A percentile compares a stretch with the other conserved stretches of the same genome.
phyloP scores from a whole-genome alignment of 2,329 filamentous ascomycete species.

The Sporothrix pseudoabietina region DNA sequence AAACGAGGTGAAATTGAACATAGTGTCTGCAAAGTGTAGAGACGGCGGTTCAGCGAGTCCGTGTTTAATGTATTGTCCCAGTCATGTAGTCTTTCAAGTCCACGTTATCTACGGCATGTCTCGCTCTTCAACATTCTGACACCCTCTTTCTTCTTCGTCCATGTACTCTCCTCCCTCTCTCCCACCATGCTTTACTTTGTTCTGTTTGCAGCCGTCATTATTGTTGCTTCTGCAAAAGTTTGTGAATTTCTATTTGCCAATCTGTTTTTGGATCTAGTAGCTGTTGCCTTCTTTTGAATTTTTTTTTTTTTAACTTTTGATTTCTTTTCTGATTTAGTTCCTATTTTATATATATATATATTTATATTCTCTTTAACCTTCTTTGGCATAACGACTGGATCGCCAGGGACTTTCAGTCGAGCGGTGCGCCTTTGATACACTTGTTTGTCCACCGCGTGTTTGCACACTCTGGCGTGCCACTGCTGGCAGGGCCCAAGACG shows the following conservation, averaged over 20 bases:
- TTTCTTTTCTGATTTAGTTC: no score
- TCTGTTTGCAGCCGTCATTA: not conserved
- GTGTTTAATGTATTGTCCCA: not conserved
- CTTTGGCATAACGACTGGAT: slow-evolving; percentile 48
- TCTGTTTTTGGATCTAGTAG: not conserved
- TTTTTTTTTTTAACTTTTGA: not conserved
- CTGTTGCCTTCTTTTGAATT: not conserved
- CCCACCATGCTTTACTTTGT: not conserved
- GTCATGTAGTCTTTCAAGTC: not conserved
- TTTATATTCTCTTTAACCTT: slow-evolving; percentile 39
- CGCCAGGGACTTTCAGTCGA: slow-evolving; percentile 38
- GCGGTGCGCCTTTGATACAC: slow-evolving; percentile 39
- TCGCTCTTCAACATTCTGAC: not conserved
- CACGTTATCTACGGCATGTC: not conserved
- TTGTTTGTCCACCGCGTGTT: slow-evolving; percentile 43
- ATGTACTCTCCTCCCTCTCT: no score
- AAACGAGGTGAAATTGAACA: no score
- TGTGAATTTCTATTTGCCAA: not conserved
- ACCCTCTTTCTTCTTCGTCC: no score
- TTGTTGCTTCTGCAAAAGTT: not conserved
- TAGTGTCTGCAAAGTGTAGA: no score
- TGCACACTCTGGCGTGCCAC: slow-evolving; percentile 32
- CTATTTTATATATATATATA: no score
- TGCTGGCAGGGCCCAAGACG: not conserved
- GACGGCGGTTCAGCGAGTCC: not conserved